Base-by-base conservation (phyloP, 305 asterid species). In the Caryopteris hybrid region DNA sequence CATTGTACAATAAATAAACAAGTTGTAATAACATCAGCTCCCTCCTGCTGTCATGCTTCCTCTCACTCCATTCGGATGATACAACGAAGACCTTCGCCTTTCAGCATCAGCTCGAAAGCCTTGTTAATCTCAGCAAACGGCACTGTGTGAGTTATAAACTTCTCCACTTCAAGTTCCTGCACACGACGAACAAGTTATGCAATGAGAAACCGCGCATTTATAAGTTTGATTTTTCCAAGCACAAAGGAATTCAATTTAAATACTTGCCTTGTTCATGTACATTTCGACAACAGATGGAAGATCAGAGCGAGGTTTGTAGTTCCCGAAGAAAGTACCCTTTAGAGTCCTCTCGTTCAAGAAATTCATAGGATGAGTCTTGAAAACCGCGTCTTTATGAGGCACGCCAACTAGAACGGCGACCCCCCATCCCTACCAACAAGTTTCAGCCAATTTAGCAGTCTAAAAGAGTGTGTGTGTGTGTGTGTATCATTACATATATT, bases 1-100 rank as follows among this genome's bases (percentile, higher is more conserved):
- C n/a, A n/a, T n/a, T n/a, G n/a, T n/a, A n/a, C n/a, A n/a, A n/a
- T n/a, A n/a, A n/a, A n/a, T n/a, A n/a, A n/a, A n/a, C n/a, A n/a
- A n/a, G n/a, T n/a, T n/a, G n/a, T n/a, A n/a, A n/a, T n/a, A n/a
- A n/a, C n/a, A n/a, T n/a, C n/a, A n/a, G n/a, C n/a, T n/a, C n/a
- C n/a, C n/a, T n/a, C n/a, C n/a, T n/a, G n/a, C n/a, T n/a, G n/a
- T n/a, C n/a, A n/a, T n/a, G n/a, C n/a, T n/a, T 63, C 13, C 53
- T 12, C 22, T 53, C 61, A 29, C 47, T 74, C 71, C 88, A 83
- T 80, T 36, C 71, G 50, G 36, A 85, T 72, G 22, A 85, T 66
- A 67, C 91, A 85, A 42, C 91, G 88, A 51, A 85, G 79, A 5
- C 91, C 86, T 72, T 83, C 88, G 0, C 91, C 86, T 36, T 79